Conservation (phyloP, 2,329 filamentous ascomycete genomes). For the Xylariaceae sp. region DNA sequence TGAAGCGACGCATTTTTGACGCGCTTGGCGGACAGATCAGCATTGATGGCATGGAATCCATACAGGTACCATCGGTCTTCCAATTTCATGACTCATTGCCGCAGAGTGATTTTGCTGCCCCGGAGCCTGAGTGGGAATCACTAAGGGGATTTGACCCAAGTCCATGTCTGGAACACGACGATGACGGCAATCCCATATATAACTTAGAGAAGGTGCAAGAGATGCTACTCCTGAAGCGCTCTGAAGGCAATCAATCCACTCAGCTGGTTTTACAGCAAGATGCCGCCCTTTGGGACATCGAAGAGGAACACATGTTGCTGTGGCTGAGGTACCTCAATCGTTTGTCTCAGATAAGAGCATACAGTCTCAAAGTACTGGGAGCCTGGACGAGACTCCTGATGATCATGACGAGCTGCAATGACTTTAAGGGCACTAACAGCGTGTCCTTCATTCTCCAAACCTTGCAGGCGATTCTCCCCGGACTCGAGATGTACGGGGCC, state of each 20-base stretch:
- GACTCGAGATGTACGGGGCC: slow-evolving; percentile 73
- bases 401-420: slow-evolving; percentile 78
- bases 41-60: slow-evolving; percentile 62
- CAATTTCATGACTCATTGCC: slow-evolving; percentile 88
- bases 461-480: slow-evolving; percentile 83
- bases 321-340: slow-evolving; percentile 64
- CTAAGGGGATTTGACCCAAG: slow-evolving; percentile 67
- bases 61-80: slow-evolving; percentile 74
- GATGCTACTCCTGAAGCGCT: slow-evolving; percentile 67
- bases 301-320: slow-evolving; percentile 59
- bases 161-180: slow-evolving; percentile 60
- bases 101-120: slow-evolving; percentile 47
- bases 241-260: slow-evolving; percentile 54
- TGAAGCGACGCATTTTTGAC: slow-evolving; percentile 66
- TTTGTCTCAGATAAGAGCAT: slow-evolving; percentile 53
- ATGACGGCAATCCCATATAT: slow-evolving; percentile 58
- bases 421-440: slow-evolving; percentile 70
- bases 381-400: slow-evolving; percentile 84
- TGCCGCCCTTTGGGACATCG: slow-evolving; percentile 49
- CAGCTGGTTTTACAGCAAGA: slow-evolving; percentile 51
- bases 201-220: slow-evolving; percentile 71
- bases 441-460: slow-evolving; percentile 81
- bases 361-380: slow-evolving; percentile 66
- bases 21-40: slow-evolving; percentile 76
- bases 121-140: slow-evolving; percentile 54